phyloP scores from a whole-genome alignment of 352 stramenopile genomes.

The Phytophthora sp. region DNA sequence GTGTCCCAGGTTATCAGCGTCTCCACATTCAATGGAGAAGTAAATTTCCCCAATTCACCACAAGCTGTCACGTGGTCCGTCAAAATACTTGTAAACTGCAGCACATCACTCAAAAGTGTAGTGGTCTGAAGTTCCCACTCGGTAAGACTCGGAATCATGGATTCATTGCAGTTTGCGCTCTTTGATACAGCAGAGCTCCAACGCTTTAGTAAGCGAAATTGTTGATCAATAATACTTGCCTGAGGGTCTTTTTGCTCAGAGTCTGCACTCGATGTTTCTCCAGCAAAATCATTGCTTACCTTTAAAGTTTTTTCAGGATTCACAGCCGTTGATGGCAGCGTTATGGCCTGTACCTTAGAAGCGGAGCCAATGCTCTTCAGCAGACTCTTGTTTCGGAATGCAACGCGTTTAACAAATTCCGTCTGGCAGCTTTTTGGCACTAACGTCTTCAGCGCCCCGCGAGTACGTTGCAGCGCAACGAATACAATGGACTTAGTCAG shows the following conservation, averaged over 20 bases:
- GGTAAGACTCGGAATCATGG: constrained; percentile 1
- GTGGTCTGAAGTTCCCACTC: constrained; percentile 22
- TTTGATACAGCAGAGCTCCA: constrained; percentile 20
- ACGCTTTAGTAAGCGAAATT: constrained; percentile 24
- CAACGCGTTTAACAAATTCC: constrained; percentile 57
- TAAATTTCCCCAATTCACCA: not conserved
- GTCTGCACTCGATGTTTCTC: not conserved
- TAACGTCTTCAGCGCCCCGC: constrained; percentile 33
- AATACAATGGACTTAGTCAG: constrained; percentile 38
- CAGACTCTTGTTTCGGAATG: constrained; percentile 44
- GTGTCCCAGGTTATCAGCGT: constrained; percentile 42
- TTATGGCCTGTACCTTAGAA: constrained; percentile 1
- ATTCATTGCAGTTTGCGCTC: not conserved
- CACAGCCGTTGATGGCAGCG: not conserved
- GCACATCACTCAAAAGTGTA: constrained; percentile 12
- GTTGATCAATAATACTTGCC: not conserved
- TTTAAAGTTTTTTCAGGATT: too few species aligned
- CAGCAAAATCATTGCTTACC: too few species aligned
- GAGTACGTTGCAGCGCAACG: constrained; percentile 43
- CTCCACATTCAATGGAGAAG: constrained; percentile 8
- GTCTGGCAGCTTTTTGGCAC: constrained; percentile 52
- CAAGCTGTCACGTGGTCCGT: constrained; percentile 5
- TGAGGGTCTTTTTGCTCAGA: not conserved
- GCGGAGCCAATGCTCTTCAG: constrained; percentile 37
- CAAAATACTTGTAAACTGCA: constrained; percentile 14